phyloP scores from a whole-genome alignment of 2,329 filamentous ascomycete species.

The Diaporthe citriasiana region DNA sequence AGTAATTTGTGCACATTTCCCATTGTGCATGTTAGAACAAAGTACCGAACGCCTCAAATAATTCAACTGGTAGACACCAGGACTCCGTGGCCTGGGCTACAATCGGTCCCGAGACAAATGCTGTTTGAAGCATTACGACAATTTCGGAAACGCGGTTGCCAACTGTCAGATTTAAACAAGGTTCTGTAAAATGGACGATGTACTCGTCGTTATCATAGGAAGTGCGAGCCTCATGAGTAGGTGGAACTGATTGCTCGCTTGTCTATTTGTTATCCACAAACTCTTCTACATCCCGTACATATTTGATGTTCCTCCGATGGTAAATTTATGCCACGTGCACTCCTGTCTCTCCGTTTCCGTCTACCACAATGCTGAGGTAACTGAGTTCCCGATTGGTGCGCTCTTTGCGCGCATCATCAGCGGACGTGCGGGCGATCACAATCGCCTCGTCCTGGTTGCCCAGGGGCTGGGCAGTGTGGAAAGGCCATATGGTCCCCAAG shows the following conservation, averaged over 20 bases:
- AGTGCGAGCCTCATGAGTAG: not conserved
- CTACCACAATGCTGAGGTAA: constrained; percentile 58
- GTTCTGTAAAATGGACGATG: no score
- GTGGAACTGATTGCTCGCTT: not conserved
- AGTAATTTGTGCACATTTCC: not conserved
- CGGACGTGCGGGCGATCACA: constrained; percentile 54
- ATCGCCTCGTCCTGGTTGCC: constrained; percentile 60
- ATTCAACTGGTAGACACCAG: no score
- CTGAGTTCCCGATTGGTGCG: constrained; percentile 59
- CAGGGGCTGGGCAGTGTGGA: constrained; percentile 60
- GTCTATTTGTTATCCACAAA: constrained; percentile 38
- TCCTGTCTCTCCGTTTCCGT: constrained; percentile 31
- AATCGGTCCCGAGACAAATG: no score
- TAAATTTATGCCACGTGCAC: constrained; percentile 59
- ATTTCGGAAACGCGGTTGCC: no score
- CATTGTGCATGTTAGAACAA: no score
- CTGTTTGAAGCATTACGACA: no score
- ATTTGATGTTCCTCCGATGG: constrained; percentile 59
- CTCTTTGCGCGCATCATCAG: constrained; percentile 51
- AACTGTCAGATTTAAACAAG: no score
- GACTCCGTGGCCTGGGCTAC: no score
- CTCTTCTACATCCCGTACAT: constrained; percentile 49
- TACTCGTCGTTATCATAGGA: no score
- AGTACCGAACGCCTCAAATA: no score
- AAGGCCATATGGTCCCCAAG: constrained; percentile 53